Percentiles rank a stretch among this genome's conserved stretches.
Conservation (phyloP, 139 green algal species). For the Pseudopediastrum boryanum region DNA sequence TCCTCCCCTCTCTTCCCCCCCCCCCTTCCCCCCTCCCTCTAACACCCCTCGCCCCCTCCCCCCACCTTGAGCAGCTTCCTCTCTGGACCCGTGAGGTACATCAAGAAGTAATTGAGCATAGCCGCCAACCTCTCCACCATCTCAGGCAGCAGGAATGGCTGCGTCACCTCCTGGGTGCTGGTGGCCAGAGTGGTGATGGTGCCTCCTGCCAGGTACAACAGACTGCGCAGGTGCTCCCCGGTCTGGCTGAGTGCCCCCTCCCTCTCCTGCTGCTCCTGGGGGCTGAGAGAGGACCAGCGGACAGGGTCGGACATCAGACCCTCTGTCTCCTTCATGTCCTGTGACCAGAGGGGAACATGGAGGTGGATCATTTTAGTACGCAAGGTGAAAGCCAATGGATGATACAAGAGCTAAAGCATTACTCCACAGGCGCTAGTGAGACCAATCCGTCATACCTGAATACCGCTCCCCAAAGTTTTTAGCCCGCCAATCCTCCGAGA, state of each 20-base stretch:
- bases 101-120: constrained; percentile 98
- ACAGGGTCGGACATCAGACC: constrained; percentile 2
- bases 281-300: neutral
- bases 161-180: constrained; percentile 23
- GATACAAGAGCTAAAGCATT: too few species aligned
- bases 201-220: constrained; percentile 14
- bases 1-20: neutral
- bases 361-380: too few species aligned
- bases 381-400: too few species aligned
- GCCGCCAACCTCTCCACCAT: constrained; percentile 85
- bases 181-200: constrained; percentile 29
- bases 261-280: constrained; percentile 16
- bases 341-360: neutral
- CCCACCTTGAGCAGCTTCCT: constrained; percentile 59
- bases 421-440: too few species aligned
- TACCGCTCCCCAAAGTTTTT: too few species aligned
- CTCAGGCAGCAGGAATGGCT: constrained; percentile 74
- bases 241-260: neutral
- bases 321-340: constrained; percentile 54
- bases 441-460: too few species aligned
- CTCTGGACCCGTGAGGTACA: constrained; percentile 83
- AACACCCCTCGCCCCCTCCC: neutral
- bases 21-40: neutral
- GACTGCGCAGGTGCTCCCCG: constrained; percentile 7
- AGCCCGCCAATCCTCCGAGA: too few species aligned